Evolutionary conservation across 441 rosid genomes (phyloP).

Genomic region (Syzygium syzygioides): DNA sequence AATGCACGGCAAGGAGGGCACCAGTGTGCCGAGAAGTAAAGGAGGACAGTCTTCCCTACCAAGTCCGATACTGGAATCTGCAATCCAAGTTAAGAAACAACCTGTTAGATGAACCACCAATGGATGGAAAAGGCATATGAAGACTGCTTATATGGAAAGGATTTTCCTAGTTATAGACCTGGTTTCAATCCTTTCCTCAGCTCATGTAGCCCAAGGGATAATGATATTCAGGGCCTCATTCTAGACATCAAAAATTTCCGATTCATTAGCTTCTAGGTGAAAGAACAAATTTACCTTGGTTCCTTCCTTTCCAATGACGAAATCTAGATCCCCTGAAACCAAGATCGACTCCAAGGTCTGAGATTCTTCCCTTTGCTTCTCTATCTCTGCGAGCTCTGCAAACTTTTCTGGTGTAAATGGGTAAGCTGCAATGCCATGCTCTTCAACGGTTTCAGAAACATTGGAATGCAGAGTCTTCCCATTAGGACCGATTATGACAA

Average conservation of each 20-base stretch:
- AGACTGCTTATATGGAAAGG: neutral
- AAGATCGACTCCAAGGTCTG: slow-evolving; percentile 70
- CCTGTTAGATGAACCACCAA: neutral
- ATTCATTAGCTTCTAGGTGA: too few species aligned
- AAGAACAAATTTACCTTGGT: slow-evolving; percentile 32
- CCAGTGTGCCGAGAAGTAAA: slow-evolving; percentile 89
- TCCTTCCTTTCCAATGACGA: slow-evolving; percentile 62
- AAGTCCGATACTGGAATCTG: slow-evolving; percentile 59
- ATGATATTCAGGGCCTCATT: neutral
- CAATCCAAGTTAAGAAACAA: neutral
- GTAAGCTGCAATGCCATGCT: slow-evolving; percentile 51
- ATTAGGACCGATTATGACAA: slow-evolving; percentile 66
- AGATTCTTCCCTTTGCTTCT: slow-evolving; percentile 46
- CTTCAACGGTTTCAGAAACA: slow-evolving; percentile 60
- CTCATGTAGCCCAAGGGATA: neutral
- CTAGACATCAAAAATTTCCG: neutral
- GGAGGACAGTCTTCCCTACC: slow-evolving; percentile 62
- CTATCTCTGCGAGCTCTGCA: slow-evolving; percentile 54
- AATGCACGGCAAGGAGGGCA: slow-evolving; percentile 80
- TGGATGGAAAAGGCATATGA: neutral
- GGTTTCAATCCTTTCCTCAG: neutral
- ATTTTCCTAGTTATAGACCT: neutral
- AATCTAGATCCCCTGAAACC: slow-evolving; percentile 49
- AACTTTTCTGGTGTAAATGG: slow-evolving; percentile 75
- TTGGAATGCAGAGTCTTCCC: slow-evolving; percentile 62